These are phyloP conservation scores for Penicillium sp. DNA, from an alignment of 2,329 filamentous ascomycete species.

Conservation along the genomic window DNA sequence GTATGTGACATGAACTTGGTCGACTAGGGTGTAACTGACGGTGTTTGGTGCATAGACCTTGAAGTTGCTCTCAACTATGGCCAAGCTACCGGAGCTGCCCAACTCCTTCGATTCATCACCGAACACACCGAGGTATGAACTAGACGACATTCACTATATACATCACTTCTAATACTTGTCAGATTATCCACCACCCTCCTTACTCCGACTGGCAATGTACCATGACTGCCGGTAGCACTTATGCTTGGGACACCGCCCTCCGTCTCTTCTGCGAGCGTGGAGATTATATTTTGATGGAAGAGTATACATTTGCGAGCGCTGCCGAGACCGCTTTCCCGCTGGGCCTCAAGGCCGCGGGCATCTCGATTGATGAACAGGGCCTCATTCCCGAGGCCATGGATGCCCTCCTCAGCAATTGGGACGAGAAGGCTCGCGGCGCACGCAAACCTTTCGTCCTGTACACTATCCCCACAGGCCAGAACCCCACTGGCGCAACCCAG, in stretches of 20 bases:
- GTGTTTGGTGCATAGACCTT: conserved; percentile 57
- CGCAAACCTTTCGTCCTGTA: conserved; percentile 68
- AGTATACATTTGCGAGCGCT: conserved; percentile 83
- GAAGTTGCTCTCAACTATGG: conserved; percentile 91
- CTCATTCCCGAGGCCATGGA: conserved; percentile 63
- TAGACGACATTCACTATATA: background rate
- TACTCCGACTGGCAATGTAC: conserved; percentile 88
- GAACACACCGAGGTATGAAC: conserved; percentile 76
- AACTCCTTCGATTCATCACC: conserved; percentile 84
- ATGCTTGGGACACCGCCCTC: conserved; percentile 76
- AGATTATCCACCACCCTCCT: conserved; percentile 76
- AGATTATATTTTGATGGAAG: conserved; percentile 80
- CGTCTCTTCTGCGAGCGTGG: conserved; percentile 76
- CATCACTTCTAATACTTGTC: conserved; percentile 4
- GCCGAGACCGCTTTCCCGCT: conserved; percentile 64
- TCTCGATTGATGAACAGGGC: conserved; percentile 66
- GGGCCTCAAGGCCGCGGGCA: conserved; percentile 59
- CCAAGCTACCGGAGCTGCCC: conserved; percentile 79
- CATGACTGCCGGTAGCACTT: conserved; percentile 82
- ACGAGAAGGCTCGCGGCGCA: conserved; percentile 54
- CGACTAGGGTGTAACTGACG: conserved; percentile 6
- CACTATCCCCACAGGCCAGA: conserved; percentile 78
- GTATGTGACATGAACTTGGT: conserved; percentile 23
- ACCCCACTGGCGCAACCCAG: conserved; percentile 86
- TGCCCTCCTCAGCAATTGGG: conserved; percentile 64